Evolutionary conservation across 1,284 basidiomycete species (phyloP).

Genomic region (Ganoderma lucidum): DNA sequence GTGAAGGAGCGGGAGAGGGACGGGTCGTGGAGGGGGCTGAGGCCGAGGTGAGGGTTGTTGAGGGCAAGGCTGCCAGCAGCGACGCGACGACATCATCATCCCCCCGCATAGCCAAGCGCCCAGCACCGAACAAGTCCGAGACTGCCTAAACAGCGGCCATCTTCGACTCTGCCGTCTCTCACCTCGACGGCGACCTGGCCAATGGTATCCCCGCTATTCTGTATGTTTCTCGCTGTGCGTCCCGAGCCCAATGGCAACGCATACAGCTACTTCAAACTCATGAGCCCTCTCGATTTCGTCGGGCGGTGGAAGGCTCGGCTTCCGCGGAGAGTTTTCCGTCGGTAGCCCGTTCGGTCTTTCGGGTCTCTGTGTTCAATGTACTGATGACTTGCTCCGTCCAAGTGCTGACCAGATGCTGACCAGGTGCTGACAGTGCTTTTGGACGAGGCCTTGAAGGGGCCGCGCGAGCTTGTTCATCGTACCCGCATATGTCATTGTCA

Average conservation of each 20-base stretch:
- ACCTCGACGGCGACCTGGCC: background rate
- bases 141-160: background rate
- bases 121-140: constrained; percentile 34
- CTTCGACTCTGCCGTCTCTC: background rate
- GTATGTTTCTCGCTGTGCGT: background rate
- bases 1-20: constrained; percentile 18
- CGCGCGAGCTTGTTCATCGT: background rate
- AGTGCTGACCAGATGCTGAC: background rate
- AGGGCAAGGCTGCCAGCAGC: constrained; percentile 29
- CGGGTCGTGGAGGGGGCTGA: constrained; percentile 3
- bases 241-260: background rate
- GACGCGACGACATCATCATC: constrained; percentile 34
- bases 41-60: constrained; percentile 14
- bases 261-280: background rate
- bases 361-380: background rate
- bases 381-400: background rate
- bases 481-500: background rate
- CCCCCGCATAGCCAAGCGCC: constrained; percentile 28
- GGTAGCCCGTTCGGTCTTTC: constrained; percentile 3
- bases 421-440: background rate
- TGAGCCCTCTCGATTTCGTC: background rate
- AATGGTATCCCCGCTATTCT: constrained; percentile 1
- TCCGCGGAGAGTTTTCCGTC: constrained; percentile 3
- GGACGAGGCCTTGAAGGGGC: background rate
- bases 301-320: background rate